Evolutionary conservation across 148 eudicot species (phyloP), one percentile per base, ranked within the genome.

Genomic region (Simmondsia chinensis): DNA sequence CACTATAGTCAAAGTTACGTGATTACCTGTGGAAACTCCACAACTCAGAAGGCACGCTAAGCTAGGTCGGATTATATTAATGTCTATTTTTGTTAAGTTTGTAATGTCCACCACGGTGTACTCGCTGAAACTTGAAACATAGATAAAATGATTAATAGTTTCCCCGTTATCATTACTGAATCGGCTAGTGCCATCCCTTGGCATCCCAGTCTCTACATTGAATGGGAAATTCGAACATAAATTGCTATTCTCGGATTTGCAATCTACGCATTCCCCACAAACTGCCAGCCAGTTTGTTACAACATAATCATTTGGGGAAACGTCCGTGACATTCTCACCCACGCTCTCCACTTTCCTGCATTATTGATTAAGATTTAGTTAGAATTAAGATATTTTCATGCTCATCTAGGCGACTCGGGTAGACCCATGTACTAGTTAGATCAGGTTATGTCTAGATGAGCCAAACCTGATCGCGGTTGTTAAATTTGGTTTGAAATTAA

Each of bases 41-140:
- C 99, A 93, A 29, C 96, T 75, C 8, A 93, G 71, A 54, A 93
- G 96, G 58, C 99, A 93, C 1, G 91, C 99, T 54, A 71, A 64
- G 32, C 80, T 75, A 6, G 96, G 87, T 0, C 96, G 89, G 19
- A 82, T 52, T 9, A n/a, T n/a, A n/a, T 50, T 52, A 15, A 80
- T 61, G 37, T 93, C 82, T 33, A 86, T 20, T 59, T 82, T 93
- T 33, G 69, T 60, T 1, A 86, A n/a, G 53, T 82, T 73, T 16
- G 61, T 79, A 54, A 67, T 39, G 42, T 93, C 87, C 0, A 82
- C 71, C 22, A 93, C 99, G 0, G 99, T 93, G 43, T 77, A 93
- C 51, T 93, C 82, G 5, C 67, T 68, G 55, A 86, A 93, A 61
- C 83, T 93, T 6, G 99, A 93, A 31, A 82, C 66, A 10, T 33